Evolutionary conservation across 495 filamentous ascomycete genomes (phyloP).

Genomic region (Hypoxylon intermedium): DNA sequence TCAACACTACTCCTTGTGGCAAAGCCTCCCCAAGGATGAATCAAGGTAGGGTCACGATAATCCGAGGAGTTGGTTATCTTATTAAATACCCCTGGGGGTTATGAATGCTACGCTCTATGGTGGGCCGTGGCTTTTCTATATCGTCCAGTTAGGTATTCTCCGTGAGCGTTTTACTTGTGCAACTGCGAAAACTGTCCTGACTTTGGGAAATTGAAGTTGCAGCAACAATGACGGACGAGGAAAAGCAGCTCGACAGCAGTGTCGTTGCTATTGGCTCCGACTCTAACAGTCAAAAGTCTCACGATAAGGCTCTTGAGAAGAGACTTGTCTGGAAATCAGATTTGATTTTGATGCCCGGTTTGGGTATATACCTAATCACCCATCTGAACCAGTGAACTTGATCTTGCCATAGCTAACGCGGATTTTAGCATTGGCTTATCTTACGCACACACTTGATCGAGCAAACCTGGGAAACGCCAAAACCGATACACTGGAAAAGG

Average conservation of each 20-base stretch:
- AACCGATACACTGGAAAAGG: slow-evolving; percentile 42
- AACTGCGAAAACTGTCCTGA: background rate
- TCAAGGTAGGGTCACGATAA: background rate
- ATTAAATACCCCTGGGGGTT: background rate
- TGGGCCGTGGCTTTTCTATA: background rate
- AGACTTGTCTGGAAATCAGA: slow-evolving; percentile 40
- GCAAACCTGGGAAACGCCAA: slow-evolving; percentile 54
- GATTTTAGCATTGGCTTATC: slow-evolving; percentile 38
- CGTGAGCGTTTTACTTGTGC: too few species aligned
- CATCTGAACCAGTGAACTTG: background rate
- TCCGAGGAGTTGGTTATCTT: background rate
- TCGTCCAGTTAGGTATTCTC: too few species aligned
- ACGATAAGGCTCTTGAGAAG: slow-evolving; percentile 8
- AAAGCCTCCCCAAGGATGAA: background rate
- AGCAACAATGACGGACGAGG: background rate
- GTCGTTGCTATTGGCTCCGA: slow-evolving; percentile 12
- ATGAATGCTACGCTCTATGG: background rate
- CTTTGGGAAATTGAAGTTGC: background rate
- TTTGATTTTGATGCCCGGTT: slow-evolving; percentile 35
- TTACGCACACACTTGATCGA: slow-evolving; percentile 44
- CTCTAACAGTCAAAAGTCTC: background rate
- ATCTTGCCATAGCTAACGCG: background rate
- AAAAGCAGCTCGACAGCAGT: slow-evolving; percentile 3
- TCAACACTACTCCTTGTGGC: background rate
- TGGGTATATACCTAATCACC: slow-evolving; percentile 9